A percentile compares a stretch with the other conserved stretches of the same genome.
Conservation (phyloP, 768 basidiomycete species). For the Sistotremastrum suecicum region DNA sequence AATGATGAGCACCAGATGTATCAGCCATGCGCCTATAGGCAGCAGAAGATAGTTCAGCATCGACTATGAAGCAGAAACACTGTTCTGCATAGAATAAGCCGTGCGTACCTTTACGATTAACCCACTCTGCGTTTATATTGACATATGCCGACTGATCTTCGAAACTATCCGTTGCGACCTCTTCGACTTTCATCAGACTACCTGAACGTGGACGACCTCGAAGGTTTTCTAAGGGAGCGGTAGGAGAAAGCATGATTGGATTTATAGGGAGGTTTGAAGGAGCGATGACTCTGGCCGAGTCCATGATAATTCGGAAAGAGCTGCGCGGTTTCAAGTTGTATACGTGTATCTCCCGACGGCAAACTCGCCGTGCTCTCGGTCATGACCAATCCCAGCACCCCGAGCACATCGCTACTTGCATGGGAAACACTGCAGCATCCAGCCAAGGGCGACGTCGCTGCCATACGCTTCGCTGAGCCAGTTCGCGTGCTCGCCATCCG, state of each 20-base stretch:
- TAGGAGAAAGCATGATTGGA: conserved; percentile 39
- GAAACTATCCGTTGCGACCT: conserved; percentile 54
- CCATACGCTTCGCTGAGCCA: conserved; percentile 55
- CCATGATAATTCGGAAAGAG: not conserved
- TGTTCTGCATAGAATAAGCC: not conserved
- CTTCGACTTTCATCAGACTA: conserved; percentile 77
- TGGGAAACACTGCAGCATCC: conserved; percentile 53
- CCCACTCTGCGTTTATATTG: conserved; percentile 87
- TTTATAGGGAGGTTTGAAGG: conserved; percentile 35
- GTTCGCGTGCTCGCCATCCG: conserved; percentile 54
- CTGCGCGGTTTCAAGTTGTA: not conserved
- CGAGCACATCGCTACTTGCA: not conserved
- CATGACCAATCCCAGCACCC: not conserved
- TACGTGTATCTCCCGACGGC: not conserved
- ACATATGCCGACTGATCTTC: conserved; percentile 74
- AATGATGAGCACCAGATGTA: conserved; percentile 87
- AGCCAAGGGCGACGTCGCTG: conserved; percentile 43
- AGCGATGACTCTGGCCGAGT: conserved; percentile 2
- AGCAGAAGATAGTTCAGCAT: not conserved
- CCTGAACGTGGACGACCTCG: conserved; percentile 44
- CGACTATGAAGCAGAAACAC: not conserved
- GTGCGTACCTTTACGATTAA: conserved; percentile 72
- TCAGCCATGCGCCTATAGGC: conserved; percentile 83
- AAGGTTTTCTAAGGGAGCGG: conserved; percentile 22
- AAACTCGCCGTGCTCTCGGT: not conserved